These are phyloP conservation scores for Nannizziopsis barbatae DNA, from an alignment of 2,329 filamentous ascomycete genomes.

Conservation along the genomic window DNA sequence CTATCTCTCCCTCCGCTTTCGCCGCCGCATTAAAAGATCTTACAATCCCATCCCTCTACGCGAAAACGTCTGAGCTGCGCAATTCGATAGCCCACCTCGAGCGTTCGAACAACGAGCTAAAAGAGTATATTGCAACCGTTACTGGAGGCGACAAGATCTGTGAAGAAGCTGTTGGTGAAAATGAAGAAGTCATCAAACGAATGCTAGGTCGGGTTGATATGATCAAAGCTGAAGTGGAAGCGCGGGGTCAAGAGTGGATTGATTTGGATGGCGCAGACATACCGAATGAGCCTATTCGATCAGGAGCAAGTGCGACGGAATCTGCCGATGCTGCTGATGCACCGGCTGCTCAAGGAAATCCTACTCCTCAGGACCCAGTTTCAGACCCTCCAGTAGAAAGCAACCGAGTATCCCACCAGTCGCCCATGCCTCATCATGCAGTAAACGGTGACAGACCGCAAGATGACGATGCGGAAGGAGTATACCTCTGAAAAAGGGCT, in stretches of 20 bases:
- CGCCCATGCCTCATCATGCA: too few species aligned
- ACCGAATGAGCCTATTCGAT: conserved; percentile 4
- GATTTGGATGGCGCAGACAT: conserved; percentile 17
- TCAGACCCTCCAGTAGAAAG: neutral
- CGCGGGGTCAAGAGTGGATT: conserved; percentile 45
- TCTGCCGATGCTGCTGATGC: neutral
- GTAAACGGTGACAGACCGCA: neutral
- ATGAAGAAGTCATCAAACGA: conserved; percentile 44
- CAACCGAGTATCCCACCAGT: too few species aligned
- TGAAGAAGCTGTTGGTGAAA: conserved; percentile 48
- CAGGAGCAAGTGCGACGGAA: conserved; percentile 2
- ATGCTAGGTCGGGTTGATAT: conserved; percentile 46
- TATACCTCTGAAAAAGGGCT: conserved; percentile 23
- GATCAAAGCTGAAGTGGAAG: conserved; percentile 42
- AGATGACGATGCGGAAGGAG: conserved; percentile 17
- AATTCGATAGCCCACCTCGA: conserved; percentile 51
- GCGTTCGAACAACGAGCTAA: conserved; percentile 47
- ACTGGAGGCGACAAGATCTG: conserved; percentile 40
- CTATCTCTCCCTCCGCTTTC: conserved; percentile 43
- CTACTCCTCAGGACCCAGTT: neutral
- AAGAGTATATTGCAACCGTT: conserved; percentile 35
- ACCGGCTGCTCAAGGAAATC: neutral
- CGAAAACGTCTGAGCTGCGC: conserved; percentile 49
- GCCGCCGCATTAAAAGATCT: conserved; percentile 47
- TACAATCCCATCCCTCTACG: conserved; percentile 47